phyloP scores from a whole-genome alignment of 106 monocot genomes.

The Ottelia alismoides region DNA sequence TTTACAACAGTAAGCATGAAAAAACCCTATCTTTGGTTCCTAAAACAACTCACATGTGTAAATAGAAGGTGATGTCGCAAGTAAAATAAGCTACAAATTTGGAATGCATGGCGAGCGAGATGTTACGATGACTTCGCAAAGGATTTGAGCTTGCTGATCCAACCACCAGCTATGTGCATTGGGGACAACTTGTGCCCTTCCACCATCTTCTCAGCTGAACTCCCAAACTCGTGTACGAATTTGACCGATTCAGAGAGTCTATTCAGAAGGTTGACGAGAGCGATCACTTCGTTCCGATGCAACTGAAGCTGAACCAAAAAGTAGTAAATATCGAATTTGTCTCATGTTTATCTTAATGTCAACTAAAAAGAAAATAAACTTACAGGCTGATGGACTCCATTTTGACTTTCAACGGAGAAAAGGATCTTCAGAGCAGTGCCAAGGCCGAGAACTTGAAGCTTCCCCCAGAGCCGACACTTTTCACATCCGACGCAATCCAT shows the following conservation, averaged over 20 bases:
- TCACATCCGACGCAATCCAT: constrained; percentile 99
- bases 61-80: too few species aligned
- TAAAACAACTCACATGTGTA: too few species aligned
- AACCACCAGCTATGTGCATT: not conserved
- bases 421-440: constrained; percentile 96
- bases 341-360: too few species aligned
- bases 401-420: constrained; percentile 65
- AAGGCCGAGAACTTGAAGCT: constrained; percentile 96
- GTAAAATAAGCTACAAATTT: too few species aligned
- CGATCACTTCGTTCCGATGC: constrained; percentile 94
- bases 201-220: constrained; percentile 34
- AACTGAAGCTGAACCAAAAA: constrained; percentile 31
- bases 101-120: not conserved
- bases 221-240: constrained; percentile 55
- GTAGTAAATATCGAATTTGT: not conserved
- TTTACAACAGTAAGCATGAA: too few species aligned
- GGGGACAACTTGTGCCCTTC: constrained; percentile 3
- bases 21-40: too few species aligned
- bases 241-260: constrained; percentile 82
- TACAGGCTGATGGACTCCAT: constrained; percentile 41
- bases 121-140: not conserved
- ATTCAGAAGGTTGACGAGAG: constrained; percentile 79
- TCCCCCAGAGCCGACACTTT: constrained; percentile 95
- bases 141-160: constrained; percentile 6
- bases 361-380: constrained; percentile 10